These are phyloP conservation scores for Alternaria burnsii DNA, from an alignment of 2,329 filamentous ascomycete genomes.

Conservation along the genomic window DNA sequence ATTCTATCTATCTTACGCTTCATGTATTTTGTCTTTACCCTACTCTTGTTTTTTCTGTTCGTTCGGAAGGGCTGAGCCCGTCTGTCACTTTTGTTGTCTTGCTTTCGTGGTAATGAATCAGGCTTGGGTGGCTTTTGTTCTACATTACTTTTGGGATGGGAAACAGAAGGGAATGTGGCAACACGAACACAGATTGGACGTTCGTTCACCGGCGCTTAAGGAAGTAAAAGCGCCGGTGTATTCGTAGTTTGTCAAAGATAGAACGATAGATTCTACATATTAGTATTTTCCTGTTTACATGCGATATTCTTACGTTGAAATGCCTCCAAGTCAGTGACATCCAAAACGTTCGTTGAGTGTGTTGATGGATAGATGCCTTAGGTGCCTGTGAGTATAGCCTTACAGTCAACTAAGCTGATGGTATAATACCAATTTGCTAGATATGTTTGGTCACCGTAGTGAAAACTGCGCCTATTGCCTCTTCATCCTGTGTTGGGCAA, in stretches of 20 bases:
- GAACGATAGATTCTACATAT: background rate
- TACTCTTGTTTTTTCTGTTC: background rate
- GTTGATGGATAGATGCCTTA: background rate
- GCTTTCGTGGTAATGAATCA: background rate
- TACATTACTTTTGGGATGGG: background rate
- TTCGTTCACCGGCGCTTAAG: conserved; percentile 1
- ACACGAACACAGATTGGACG: conserved; percentile 4
- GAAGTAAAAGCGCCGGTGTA: background rate
- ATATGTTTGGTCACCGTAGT: no score
- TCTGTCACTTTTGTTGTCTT: background rate
- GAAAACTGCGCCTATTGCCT: no score
- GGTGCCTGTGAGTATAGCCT: background rate
- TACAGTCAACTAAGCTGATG: no score
- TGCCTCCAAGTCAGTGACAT: background rate
- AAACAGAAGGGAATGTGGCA: background rate
- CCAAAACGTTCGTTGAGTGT: background rate
- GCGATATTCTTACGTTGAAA: no score
- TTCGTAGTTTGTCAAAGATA: background rate
- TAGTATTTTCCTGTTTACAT: background rate
- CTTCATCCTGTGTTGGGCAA: no score
- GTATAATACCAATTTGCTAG: no score
- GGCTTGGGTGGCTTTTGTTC: background rate
- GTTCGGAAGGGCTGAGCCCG: background rate
- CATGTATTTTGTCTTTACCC: conserved; percentile 1
- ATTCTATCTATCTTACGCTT: background rate